Conservation (phyloP, 2,329 filamentous ascomycete genomes). For the Trichoderma brevicompactum region DNA sequence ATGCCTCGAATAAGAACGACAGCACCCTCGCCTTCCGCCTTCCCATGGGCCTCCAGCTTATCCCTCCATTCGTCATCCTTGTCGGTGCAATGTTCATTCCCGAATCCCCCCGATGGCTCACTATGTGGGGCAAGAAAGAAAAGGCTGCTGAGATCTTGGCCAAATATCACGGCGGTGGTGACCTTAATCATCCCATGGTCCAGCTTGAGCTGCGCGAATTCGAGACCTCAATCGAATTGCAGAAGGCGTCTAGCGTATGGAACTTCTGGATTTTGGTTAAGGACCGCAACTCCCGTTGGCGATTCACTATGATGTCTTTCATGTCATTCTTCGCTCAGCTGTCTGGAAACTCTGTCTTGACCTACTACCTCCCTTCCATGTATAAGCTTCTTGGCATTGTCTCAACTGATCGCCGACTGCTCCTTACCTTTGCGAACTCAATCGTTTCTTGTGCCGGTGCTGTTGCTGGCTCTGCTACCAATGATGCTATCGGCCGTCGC, state of each 20-base stretch:
- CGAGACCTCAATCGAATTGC: conserved; percentile 45
- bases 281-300: conserved; percentile 52
- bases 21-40: conserved; percentile 44
- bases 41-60: conserved; percentile 45
- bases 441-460: conserved; percentile 49
- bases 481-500: conserved; percentile 41
- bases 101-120: conserved; percentile 50
- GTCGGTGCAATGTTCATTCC: conserved; percentile 44
- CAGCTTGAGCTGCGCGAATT: conserved; percentile 49
- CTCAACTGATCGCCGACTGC: conserved; percentile 53
- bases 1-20: conserved; percentile 50
- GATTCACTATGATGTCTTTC: conserved; percentile 56
- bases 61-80: conserved; percentile 45
- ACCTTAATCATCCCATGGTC: conserved; percentile 43
- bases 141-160: conserved; percentile 44
- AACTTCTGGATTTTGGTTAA: conserved; percentile 59
- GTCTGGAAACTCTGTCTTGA: conserved; percentile 54
- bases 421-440: conserved; percentile 48
- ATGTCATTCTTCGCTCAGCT: conserved; percentile 61
- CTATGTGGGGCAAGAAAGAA: conserved; percentile 44
- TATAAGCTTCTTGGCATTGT: conserved; percentile 58
- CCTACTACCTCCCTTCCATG: conserved; percentile 60
- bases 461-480: conserved; percentile 40
- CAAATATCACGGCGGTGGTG: conserved; percentile 42
- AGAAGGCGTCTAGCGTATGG: conserved; percentile 50